phyloP scores from a whole-genome alignment of 1,139 yeast genomes.

The Pneumocystis jirovecii region DNA sequence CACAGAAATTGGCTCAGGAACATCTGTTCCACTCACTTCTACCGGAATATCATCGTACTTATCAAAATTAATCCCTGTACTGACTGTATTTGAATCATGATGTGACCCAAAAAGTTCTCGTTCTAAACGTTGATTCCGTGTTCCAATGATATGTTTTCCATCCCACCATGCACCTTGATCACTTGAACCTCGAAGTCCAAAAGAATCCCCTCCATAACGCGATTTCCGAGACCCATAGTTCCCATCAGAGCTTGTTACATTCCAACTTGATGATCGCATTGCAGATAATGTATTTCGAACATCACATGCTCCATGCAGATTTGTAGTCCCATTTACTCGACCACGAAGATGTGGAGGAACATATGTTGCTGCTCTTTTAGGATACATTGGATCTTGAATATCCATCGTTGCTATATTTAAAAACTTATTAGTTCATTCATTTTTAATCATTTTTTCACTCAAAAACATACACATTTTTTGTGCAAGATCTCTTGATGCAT shows the following conservation, averaged over 20 bases:
- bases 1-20: conserved; percentile 80
- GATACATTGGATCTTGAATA: not conserved
- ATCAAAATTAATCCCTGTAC: conserved; percentile 96
- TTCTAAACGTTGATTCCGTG: conserved; percentile 56
- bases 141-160: conserved; percentile 80
- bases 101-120: conserved; percentile 72
- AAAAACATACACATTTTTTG: not conserved
- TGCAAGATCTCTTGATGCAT: not conserved
- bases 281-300: not conserved
- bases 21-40: conserved; percentile 90
- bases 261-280: not conserved
- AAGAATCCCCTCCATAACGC: not conserved
- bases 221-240: not conserved
- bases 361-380: not conserved
- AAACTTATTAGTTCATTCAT: not conserved
- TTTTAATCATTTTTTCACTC: not conserved
- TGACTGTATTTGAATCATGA: conserved; percentile 60
- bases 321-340: not conserved
- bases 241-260: not conserved
- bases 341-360: conserved; percentile 12
- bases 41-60: conserved; percentile 97
- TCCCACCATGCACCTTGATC: conserved; percentile 58
- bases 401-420: not conserved
- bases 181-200: not conserved
- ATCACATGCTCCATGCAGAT: not conserved